phyloP scores from a whole-genome alignment of 108 stramenopile species.

The Aurantiochytrium sp. region DNA sequence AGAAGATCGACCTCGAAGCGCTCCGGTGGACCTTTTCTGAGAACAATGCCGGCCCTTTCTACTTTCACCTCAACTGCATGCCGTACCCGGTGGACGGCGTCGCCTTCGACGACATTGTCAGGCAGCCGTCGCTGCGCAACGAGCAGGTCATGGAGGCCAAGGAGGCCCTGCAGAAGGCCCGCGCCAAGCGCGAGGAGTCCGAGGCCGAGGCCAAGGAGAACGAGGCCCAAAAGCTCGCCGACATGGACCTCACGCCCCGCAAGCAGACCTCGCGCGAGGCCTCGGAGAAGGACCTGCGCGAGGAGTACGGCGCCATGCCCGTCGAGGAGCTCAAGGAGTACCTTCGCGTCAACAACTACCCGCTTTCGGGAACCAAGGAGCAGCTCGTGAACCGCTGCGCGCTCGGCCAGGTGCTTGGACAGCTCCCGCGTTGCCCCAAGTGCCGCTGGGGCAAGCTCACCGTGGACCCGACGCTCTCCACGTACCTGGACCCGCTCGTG shows the following conservation, averaged over 20 bases:
- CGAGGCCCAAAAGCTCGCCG: neutral
- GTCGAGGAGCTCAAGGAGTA: neutral
- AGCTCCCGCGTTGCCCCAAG: neutral
- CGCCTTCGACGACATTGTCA: neutral
- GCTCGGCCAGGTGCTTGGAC: neutral
- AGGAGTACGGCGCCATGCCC: neutral
- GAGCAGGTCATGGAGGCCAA: neutral
- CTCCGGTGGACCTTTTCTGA: neutral
- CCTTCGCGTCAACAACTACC: neutral
- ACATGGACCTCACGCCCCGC: neutral
- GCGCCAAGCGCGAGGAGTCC: neutral
- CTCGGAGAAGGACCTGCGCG: neutral
- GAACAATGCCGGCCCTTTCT: neutral
- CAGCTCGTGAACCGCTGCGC: conserved; percentile 27
- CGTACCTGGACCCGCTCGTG: neutral
- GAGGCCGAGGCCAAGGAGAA: neutral
- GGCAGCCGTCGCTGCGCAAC: neutral
- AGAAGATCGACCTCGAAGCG: neutral
- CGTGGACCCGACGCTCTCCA: neutral
- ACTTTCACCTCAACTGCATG: neutral
- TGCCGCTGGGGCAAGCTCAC: neutral
- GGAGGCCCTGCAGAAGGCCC: neutral
- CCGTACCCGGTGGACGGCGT: neutral
- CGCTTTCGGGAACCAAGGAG: neutral
- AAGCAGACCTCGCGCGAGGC: neutral